phyloP scores from a whole-genome alignment of 306 rosid genomes.

The Glycyrrhiza uralensis region DNA sequence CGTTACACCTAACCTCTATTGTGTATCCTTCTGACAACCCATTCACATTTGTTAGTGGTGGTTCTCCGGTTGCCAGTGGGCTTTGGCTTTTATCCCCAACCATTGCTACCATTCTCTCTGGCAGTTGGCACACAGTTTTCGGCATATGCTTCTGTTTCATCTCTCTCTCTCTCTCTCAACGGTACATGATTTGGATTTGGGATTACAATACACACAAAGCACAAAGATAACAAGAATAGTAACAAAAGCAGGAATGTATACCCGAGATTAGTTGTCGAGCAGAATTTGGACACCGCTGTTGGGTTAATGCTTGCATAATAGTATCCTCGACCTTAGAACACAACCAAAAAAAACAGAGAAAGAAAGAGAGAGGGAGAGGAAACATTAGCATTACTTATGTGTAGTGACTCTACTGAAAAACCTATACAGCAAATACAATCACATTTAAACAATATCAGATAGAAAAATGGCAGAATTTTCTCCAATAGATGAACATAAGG shows the following conservation, averaged over 20 bases:
- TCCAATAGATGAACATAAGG: not conserved
- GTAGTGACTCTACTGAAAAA: not conserved
- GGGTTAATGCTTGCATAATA: conserved; percentile 79
- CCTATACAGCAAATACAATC: conserved; percentile 1
- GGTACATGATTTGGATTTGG: conserved; percentile 3
- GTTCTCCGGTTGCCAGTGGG: too few relatives aligned
- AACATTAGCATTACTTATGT: conserved; percentile 12
- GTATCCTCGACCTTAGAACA: conserved; percentile 77
- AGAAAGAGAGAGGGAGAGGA: too few relatives aligned
- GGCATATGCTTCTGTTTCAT: too few relatives aligned
- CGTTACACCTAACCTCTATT: too few relatives aligned
- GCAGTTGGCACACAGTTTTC: not conserved
- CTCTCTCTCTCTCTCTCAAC: conserved; percentile 10
- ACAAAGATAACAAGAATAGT: conserved; percentile 23
- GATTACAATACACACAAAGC: not conserved
- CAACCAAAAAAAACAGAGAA: not conserved
- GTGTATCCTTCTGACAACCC: too few relatives aligned
- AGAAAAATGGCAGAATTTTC: not conserved
- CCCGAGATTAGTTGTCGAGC: conserved; percentile 69
- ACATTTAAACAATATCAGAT: conserved; percentile 14
- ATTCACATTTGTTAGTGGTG: too few relatives aligned
- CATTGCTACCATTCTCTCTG: too few relatives aligned
- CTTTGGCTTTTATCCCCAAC: too few relatives aligned
- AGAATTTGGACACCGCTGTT: conserved; percentile 81
- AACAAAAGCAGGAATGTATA: conserved; percentile 22